Evolutionary conservation across 208 protist genomes (phyloP).

Genomic region (Trypanosomatidae sp.): DNA sequence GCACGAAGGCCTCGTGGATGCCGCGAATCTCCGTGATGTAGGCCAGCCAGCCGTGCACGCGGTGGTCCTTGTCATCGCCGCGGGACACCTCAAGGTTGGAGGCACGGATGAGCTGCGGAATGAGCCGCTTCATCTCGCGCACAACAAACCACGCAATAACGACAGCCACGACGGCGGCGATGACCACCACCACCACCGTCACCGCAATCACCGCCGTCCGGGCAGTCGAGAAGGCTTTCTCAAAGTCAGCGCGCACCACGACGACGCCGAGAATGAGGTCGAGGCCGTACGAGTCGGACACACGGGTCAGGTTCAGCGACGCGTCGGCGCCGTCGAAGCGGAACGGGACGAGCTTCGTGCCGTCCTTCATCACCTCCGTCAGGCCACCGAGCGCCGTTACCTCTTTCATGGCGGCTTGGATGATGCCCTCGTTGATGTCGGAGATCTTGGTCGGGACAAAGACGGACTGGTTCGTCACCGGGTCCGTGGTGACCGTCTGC

Average conservation of each 20-base stretch:
- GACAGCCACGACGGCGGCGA: slow-evolving; percentile 43
- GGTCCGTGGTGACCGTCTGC: slow-evolving; percentile 12
- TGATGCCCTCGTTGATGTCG: slow-evolving; percentile 46
- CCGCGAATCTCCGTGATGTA: slow-evolving; percentile 46
- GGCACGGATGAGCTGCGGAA: slow-evolving; percentile 46
- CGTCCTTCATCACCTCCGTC: slow-evolving; percentile 14
- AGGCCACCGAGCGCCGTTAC: slow-evolving; percentile 28
- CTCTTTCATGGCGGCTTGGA: slow-evolving; percentile 27
- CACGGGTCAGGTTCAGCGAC: slow-evolving; percentile 44
- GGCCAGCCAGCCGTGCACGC: slow-evolving; percentile 26
- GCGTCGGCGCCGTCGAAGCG: slow-evolving; percentile 34
- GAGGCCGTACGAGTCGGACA: slow-evolving; percentile 58
- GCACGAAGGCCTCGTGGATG: slow-evolving; percentile 41
- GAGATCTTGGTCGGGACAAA: slow-evolving; percentile 26
- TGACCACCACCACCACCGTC: slow-evolving; percentile 38
- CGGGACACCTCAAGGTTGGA: slow-evolving; percentile 55
- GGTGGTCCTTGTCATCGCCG: slow-evolving; percentile 17
- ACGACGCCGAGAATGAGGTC: slow-evolving; percentile 54
- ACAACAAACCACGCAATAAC: slow-evolving; percentile 49
- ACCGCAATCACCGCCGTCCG: slow-evolving; percentile 40
- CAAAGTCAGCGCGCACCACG: slow-evolving; percentile 53
- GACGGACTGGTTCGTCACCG: slow-evolving; percentile 1
- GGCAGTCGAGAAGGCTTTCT: slow-evolving; percentile 46
- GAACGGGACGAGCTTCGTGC: slow-evolving; percentile 39
- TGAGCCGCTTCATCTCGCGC: slow-evolving; percentile 47